Conservation (phyloP, 192 early-diverging fungal species). For the Chytriomyces sp. region DNA sequence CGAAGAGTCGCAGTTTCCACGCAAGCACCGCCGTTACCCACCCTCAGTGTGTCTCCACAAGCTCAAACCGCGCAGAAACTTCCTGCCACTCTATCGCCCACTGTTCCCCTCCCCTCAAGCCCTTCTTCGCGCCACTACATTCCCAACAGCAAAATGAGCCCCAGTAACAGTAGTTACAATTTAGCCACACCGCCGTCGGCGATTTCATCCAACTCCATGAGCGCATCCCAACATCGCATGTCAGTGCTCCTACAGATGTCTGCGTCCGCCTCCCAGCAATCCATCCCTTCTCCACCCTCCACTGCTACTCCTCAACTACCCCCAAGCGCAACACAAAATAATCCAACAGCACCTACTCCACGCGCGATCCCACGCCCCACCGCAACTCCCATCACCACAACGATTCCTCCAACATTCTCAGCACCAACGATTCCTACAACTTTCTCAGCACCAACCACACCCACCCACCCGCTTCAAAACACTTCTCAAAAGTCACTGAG, state of each 20-base stretch:
- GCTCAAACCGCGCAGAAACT: background rate
- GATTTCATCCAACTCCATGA: background rate
- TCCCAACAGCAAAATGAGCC: background rate
- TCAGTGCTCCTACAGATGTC: background rate
- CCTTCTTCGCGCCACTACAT: background rate
- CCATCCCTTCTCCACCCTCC: background rate
- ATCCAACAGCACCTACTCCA: background rate
- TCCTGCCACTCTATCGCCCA: background rate
- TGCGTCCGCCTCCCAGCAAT: background rate
- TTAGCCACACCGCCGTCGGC: background rate
- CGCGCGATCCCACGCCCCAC: background rate
- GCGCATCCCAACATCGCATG: background rate
- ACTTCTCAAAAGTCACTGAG: background rate
- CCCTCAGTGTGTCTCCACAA: background rate
- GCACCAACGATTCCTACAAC: constrained; percentile 1
- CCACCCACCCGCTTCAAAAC: background rate
- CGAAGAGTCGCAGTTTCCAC: constrained; percentile 9
- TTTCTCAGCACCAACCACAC: background rate
- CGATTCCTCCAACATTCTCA: background rate
- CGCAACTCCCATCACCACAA: background rate
- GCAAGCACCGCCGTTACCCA: constrained; percentile 30
- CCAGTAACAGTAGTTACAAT: background rate
- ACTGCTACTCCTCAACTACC: background rate
- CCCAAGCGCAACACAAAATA: background rate
- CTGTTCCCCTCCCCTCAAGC: background rate